Conservation (phyloP, 2,329 filamentous ascomycete genomes). For the Magnaporthiopsis incrustans region DNA sequence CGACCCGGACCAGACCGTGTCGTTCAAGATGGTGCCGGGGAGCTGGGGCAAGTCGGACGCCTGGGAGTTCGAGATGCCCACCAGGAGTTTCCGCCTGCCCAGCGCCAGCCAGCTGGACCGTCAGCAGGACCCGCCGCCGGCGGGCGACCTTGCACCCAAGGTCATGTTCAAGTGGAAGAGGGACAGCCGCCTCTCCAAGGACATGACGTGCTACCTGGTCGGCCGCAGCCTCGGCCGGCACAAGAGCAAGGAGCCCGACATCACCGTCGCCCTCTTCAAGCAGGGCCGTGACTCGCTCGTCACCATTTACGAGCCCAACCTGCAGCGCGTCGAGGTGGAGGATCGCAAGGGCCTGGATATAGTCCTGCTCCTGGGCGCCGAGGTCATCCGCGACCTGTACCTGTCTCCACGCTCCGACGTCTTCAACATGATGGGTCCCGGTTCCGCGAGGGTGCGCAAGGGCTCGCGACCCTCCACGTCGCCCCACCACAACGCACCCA, state of each 20-base stretch:
- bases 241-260: constrained; percentile 87
- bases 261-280: constrained; percentile 84
- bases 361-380: constrained; percentile 57
- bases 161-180: constrained; percentile 83
- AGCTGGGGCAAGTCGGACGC: constrained; percentile 72
- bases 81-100: constrained; percentile 73
- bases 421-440: constrained; percentile 61
- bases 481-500: background rate
- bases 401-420: constrained; percentile 59
- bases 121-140: constrained; percentile 36
- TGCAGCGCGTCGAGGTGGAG: constrained; percentile 84
- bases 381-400: constrained; percentile 59
- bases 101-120: constrained; percentile 72
- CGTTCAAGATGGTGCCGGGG: constrained; percentile 64
- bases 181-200: constrained; percentile 77
- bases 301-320: constrained; percentile 88
- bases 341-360: constrained; percentile 91
- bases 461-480: constrained; percentile 32
- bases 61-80: constrained; percentile 91
- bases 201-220: constrained; percentile 81
- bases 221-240: constrained; percentile 67
- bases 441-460: constrained; percentile 17
- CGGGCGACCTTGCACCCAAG: constrained; percentile 54
- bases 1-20: constrained; percentile 80
- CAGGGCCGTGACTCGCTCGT: constrained; percentile 54